Percentiles rank a stretch among this genome's conserved stretches.
Conservation (phyloP, 495 filamentous ascomycete genomes). For the Neurospora sp. region DNA sequence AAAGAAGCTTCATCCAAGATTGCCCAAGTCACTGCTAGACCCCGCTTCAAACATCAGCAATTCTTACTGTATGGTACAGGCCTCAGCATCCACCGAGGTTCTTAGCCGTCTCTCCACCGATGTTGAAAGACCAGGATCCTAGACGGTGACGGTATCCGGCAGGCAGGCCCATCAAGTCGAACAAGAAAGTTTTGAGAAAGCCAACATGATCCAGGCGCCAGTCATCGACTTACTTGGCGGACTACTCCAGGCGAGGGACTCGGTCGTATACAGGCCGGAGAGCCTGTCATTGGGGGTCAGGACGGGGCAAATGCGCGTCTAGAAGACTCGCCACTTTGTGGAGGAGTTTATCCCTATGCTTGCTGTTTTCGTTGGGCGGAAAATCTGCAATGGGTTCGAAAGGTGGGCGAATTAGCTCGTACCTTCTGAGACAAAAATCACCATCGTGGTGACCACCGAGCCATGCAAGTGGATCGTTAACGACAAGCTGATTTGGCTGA, state of each 20-base stretch:
- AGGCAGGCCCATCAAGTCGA: background rate
- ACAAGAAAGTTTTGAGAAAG: background rate
- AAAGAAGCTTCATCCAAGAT: slow-evolving; percentile 11
- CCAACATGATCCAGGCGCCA: background rate
- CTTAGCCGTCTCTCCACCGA: background rate
- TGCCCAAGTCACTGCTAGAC: slow-evolving; percentile 9
- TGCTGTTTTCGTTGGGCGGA: background rate
- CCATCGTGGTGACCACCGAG: background rate
- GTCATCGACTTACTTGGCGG: background rate
- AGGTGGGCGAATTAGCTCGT: background rate
- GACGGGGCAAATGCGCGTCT: background rate
- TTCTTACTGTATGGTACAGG: slow-evolving; percentile 3
- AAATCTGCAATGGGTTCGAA: background rate
- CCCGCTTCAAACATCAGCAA: slow-evolving; percentile 1
- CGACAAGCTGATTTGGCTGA: background rate
- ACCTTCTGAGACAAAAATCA: background rate
- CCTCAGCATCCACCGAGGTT: background rate
- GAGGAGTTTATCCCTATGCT: background rate
- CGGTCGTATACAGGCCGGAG: background rate
- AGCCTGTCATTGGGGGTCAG: background rate
- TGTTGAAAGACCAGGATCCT: background rate
- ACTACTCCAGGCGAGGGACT: background rate
- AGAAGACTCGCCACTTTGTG: background rate
- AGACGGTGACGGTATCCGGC: background rate
- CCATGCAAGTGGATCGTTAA: background rate